These are phyloP conservation scores for Coniochaeta sp. DNA, from an alignment of 2,329 filamentous ascomycete species.

Conservation along the genomic window DNA sequence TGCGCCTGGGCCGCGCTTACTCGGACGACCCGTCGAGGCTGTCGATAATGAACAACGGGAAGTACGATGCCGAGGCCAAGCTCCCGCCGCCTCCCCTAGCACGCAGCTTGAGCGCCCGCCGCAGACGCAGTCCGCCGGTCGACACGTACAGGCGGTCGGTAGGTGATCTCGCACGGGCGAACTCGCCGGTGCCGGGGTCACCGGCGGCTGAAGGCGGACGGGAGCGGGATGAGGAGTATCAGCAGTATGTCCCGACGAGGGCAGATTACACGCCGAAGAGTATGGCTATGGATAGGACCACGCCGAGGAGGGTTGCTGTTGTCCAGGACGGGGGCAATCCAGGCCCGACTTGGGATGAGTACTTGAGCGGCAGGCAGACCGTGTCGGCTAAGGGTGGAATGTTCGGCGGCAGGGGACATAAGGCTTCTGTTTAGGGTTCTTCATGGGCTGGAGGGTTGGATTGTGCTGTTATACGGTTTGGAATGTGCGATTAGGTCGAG, in stretches of 20 bases:
- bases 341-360: slow-evolving; percentile 22
- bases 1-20: not conserved
- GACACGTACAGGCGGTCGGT: not conserved
- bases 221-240: not conserved
- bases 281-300: slow-evolving; percentile 2
- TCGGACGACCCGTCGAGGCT: not conserved
- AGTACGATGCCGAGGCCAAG: not conserved
- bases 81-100: not conserved
- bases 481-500: not conserved
- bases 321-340: slow-evolving; percentile 11
- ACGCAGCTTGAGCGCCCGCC: not conserved
- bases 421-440: not conserved
- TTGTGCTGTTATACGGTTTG: no score
- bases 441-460: not conserved
- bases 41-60: not conserved
- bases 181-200: not conserved
- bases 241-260: not conserved
- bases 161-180: not conserved
- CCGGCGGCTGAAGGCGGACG: not conserved
- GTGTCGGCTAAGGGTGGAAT: not conserved
- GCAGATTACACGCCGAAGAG: not conserved
- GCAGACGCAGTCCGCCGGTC: not conserved
- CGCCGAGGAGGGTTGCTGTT: slow-evolving; percentile 8
- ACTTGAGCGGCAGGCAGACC: slow-evolving; percentile 11
- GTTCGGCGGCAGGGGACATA: slow-evolving; percentile 6